Percentiles rank a stretch among this genome's conserved stretches.
Conservation (phyloP, 2,329 filamentous ascomycete genomes). For the Colletotrichum lini region DNA sequence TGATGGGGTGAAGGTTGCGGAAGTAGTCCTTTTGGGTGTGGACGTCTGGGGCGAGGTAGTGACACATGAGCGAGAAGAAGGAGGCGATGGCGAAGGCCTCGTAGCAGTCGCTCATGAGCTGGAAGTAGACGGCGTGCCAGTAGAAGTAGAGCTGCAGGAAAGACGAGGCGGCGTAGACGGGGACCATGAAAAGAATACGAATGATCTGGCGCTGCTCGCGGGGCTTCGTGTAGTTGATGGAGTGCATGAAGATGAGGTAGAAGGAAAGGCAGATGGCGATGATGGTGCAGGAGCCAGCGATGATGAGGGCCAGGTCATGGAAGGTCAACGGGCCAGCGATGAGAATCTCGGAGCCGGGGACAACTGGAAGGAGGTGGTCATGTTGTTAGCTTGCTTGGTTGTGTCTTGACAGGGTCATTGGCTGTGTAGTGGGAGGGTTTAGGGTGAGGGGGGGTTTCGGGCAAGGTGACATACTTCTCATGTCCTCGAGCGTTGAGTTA, state of each 20-base stretch:
- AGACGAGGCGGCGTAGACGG: slow-evolving; percentile 82
- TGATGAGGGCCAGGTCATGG: slow-evolving; percentile 67
- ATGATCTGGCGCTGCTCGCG: slow-evolving; percentile 80
- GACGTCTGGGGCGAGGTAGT: slow-evolving; percentile 83
- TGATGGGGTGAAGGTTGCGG: slow-evolving; percentile 73
- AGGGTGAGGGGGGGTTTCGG: too few species aligned
- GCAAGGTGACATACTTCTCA: slow-evolving; percentile 54
- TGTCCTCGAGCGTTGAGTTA: slow-evolving; percentile 60
- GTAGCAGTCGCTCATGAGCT: slow-evolving; percentile 87
- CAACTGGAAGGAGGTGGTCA: slow-evolving; percentile 50
- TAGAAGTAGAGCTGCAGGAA: slow-evolving; percentile 83
- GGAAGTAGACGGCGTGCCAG: slow-evolving; percentile 83
- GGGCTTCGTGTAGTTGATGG: slow-evolving; percentile 72
- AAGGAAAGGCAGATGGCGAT: slow-evolving; percentile 68
- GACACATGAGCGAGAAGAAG: slow-evolving; percentile 87
- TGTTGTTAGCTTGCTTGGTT: slow-evolving; percentile 13
- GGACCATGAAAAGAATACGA: slow-evolving; percentile 90
- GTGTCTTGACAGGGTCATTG: neutral
- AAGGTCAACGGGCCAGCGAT: slow-evolving; percentile 67
- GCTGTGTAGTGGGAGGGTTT: too few species aligned
- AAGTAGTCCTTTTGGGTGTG: slow-evolving; percentile 89
- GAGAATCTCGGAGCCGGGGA: slow-evolving; percentile 60
- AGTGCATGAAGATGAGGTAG: slow-evolving; percentile 72
- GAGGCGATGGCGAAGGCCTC: slow-evolving; percentile 90
- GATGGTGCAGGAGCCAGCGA: slow-evolving; percentile 63